Evolutionary conservation across 192 early-diverging fungal species (phyloP), one percentile per base, ranked within the genome.

Genomic region (Umbelopsis sp.): DNA sequence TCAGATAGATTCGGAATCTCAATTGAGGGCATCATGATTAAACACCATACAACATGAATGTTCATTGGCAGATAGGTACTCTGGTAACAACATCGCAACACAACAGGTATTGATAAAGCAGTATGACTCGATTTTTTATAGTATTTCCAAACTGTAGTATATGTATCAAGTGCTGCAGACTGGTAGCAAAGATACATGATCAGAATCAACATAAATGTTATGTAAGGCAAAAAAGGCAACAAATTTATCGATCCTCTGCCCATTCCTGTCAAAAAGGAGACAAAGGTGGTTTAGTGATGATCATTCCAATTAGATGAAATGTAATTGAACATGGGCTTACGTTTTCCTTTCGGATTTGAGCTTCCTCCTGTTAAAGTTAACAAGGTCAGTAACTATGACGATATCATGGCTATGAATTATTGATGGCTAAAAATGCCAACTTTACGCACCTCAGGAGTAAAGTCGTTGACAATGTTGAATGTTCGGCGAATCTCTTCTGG

Each of bases 391-490:
- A 18, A 35, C 4, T 16, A 18, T 27, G 13, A 13, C 27, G 27
- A 35, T 4, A 61, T 6, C 8, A 35, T 35, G 30, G 30, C 33
- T 30, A 61, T 0, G 27, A 35, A 41, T 1, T 10, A 41, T 1
- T 0, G 6, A 41, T 41, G 37, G 18, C 27, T 61, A 55, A 30
- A 27, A 30, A 30, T 1, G 15, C 21, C 25, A 33, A 15, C 18
- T 11, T 61, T 0, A 61, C 23, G 55, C 33, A 61, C 55, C 78
- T 98, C 98, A 10, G 90, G 89, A 11, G 93, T 95, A 85, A 99
- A 98, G 78, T 99, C 98, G 74, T 96, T 93, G 46, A 82, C 81
- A 73, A 99, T 98, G 83, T 99, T 98, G 83, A 99, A 99, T 77
- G 91, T 93, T 72, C 90, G 91, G 66, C 97, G 88, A 71, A 98